Conservation (phyloP, 2,329 filamentous ascomycete species). For the Phoma sp. region DNA sequence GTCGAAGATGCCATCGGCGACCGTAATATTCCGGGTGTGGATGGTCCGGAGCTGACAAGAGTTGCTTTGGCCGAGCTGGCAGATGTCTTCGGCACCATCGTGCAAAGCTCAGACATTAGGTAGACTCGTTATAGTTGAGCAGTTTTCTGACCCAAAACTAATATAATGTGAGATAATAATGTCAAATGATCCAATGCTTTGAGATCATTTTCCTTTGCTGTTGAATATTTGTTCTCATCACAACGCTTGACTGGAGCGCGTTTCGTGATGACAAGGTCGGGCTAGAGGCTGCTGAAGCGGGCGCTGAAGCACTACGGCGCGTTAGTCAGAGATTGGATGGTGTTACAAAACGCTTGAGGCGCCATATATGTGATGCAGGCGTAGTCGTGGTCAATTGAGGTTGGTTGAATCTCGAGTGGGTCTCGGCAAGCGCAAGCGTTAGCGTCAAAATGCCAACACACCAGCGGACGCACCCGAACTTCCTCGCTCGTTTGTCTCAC, state of each 20-base stretch:
- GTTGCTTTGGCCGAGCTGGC: constrained; percentile 63
- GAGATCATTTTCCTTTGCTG: background rate
- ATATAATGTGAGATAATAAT: background rate
- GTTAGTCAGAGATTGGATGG: background rate
- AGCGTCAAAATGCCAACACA: constrained; percentile 2
- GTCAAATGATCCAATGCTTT: background rate
- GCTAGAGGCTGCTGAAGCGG: too few relatives aligned
- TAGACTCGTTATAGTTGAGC: background rate
- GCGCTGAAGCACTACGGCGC: too few relatives aligned
- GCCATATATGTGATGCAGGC: constrained; percentile 5
- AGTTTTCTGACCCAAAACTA: too few relatives aligned
- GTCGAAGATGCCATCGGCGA: constrained; percentile 70
- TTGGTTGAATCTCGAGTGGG: background rate
- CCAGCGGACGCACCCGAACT: background rate
- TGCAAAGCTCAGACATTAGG: constrained; percentile 60
- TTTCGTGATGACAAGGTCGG: too few relatives aligned
- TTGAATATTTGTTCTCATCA: too few relatives aligned
- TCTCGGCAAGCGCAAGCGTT: background rate
- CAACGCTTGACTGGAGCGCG: too few relatives aligned
- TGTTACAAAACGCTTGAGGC: background rate
- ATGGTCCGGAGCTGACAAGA: constrained; percentile 61
- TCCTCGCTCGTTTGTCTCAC: background rate
- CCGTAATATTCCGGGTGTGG: constrained; percentile 69
- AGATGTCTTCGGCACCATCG: constrained; percentile 69
- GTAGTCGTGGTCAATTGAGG: constrained; percentile 7